Evolutionary conservation across 345 rosid genomes (phyloP).

Genomic region (Rhodamnia rubescens): DNA sequence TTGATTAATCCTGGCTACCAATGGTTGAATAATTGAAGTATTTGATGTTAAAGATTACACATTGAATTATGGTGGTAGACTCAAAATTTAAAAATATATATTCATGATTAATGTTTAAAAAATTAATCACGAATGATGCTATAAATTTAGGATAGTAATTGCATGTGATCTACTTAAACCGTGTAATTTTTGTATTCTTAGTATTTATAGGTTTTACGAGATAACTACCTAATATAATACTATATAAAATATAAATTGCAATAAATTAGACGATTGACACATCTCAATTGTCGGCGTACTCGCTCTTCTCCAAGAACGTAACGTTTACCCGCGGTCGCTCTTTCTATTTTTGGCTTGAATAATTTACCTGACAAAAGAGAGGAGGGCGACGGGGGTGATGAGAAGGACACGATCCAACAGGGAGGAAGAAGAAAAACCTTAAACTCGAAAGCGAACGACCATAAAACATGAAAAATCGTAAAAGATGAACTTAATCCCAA

Average conservation of each 20-base stretch:
- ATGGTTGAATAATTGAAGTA: background rate
- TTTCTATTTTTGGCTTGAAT: too few species aligned
- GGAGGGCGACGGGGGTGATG: background rate
- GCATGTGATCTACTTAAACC: rapidly evolving
- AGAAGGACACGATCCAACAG: rapidly evolving
- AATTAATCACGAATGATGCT: background rate
- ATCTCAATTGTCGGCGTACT: too few species aligned
- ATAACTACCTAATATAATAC: background rate
- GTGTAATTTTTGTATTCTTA: rapidly evolving
- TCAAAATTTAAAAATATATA: background rate
- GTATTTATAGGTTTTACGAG: background rate
- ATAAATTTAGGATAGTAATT: background rate
- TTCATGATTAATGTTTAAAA: background rate
- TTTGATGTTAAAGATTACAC: background rate
- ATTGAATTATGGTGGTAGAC: background rate
- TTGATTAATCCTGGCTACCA: background rate
- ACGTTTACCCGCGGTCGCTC: too few species aligned
- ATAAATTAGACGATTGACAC: too few species aligned
- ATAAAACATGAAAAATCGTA: background rate
- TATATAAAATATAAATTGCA: too few species aligned
- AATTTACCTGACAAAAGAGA: background rate
- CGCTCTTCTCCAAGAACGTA: too few species aligned
- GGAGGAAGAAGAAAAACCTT: background rate
- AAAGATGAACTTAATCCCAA: background rate
- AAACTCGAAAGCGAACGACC: background rate